A percentile compares a stretch with the other conserved stretches of the same genome.
These are phyloP conservation scores for Maudiozyma barnettii DNA, from an alignment of 805 yeast genomes.

Conservation along the genomic window DNA sequence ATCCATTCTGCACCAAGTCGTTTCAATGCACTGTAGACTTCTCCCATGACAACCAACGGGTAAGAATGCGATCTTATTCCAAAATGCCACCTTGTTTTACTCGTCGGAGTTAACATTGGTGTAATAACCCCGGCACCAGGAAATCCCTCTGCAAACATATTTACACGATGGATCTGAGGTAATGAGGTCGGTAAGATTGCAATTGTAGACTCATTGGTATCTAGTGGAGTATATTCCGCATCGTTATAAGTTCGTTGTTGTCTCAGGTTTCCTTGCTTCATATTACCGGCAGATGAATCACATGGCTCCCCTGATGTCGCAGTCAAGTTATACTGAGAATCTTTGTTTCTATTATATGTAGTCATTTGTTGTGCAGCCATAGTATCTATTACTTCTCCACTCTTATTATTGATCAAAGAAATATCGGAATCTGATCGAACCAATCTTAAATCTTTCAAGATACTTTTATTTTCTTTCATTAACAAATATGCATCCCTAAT, in stretches of 20 bases:
- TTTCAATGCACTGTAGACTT: constrained; percentile 85
- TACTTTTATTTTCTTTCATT: constrained; percentile 65
- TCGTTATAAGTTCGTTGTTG: constrained; percentile 14
- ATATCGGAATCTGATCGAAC: constrained; percentile 1
- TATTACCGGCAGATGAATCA: background rate
- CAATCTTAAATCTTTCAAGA: constrained; percentile 50
- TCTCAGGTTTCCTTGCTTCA: background rate
- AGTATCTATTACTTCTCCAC: constrained; percentile 44
- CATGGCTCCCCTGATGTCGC: background rate
- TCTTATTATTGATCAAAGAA: constrained; percentile 23
- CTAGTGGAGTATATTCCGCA: constrained; percentile 7
- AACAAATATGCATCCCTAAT: constrained; percentile 78
- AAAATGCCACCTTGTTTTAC: constrained; percentile 96
- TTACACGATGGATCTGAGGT: constrained; percentile 90
- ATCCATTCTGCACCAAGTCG: constrained; percentile 96
- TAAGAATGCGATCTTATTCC: constrained; percentile 93
- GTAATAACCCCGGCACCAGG: constrained; percentile 38
- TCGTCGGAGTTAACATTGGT: constrained; percentile 63
- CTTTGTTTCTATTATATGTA: constrained; percentile 29
- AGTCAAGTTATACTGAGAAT: background rate
- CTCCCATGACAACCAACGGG: constrained; percentile 97
- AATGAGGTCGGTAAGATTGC: constrained; percentile 89
- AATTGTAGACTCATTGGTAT: constrained; percentile 62
- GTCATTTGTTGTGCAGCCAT: constrained; percentile 57
- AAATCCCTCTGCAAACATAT: constrained; percentile 59